Evolutionary conservation across 2,329 filamentous ascomycete genomes (phyloP), one percentile per base, ranked within the genome.

Genomic region (Achaetomium macrosporum): DNA sequence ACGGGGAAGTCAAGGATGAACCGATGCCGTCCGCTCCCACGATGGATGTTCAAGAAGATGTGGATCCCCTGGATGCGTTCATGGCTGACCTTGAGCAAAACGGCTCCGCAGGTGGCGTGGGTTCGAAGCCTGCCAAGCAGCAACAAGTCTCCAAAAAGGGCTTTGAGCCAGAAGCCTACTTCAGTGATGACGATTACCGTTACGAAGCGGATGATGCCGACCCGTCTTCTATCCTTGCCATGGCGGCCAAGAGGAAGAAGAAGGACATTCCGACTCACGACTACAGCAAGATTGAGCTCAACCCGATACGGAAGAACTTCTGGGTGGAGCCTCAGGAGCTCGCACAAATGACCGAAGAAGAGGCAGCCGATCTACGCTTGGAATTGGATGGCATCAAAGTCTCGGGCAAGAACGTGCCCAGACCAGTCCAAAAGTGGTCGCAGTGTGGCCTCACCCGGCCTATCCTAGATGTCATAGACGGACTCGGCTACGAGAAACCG

Each of bases 321-420:
- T 99, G 96, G 78, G 85, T 87, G 10, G 91, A 97, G 66, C 91
- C 93, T 10, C 77, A 83, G 17, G 91, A 99, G 68, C 73, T 97
- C 57, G 80, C 83, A 46, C 81, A 87, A 42, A 85, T 97, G 79
- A 90, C 84, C 2, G 87, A 95, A 59, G 88, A 87, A 51, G 91
- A 97, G 62, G 81, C 95, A 51, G 81, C 83, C 41, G 87, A 88
- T 59, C 70, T 99, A 50, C 84, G 93, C 44, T 73, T 92, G 54
- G 90, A 97, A 67, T 76, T 99, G 30, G 93, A 97, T 67, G 92
- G 90, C 44, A 97, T 99, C 72, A 96, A 96, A 67, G 89, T 97
- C 40, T 83, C 86, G 55, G 90, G 91, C 56, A 84, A 90, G 60
- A 83, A 96, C 63, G 84, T 95, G 5, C 93, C 93, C 1, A 95